A percentile compares a stretch with the other conserved stretches of the same genome.
Conservation (phyloP, 2,329 filamentous ascomycete species). For the Eutypa lata region DNA sequence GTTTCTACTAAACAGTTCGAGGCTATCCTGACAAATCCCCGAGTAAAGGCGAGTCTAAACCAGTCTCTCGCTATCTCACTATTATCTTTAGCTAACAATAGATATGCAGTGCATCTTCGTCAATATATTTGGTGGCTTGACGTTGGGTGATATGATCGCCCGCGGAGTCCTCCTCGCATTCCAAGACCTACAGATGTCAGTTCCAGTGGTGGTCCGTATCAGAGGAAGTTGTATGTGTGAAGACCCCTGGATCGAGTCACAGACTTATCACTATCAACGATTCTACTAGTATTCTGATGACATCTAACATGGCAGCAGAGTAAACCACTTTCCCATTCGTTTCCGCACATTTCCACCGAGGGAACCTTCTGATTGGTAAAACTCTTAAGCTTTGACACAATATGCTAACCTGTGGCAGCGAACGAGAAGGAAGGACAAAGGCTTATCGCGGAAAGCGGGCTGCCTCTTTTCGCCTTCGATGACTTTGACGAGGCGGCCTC, state of each 20-base stretch:
- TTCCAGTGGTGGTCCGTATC: slow-evolving; percentile 75
- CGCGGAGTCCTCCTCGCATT: slow-evolving; percentile 72
- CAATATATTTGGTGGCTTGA: slow-evolving; percentile 58
- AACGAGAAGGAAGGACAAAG: slow-evolving; percentile 68
- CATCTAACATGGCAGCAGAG: not conserved
- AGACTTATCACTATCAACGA: no score
- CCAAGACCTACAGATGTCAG: slow-evolving; percentile 59
- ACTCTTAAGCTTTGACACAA: no score
- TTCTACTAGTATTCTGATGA: no score
- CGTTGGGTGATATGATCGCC: slow-evolving; percentile 78
- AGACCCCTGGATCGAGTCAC: no score
- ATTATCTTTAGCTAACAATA: not conserved
- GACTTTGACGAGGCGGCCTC: slow-evolving; percentile 70
- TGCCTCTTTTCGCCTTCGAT: slow-evolving; percentile 69
- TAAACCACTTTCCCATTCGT: not conserved
- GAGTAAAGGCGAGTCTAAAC: slow-evolving; percentile 66
- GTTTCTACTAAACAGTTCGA: no score
- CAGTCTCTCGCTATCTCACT: not conserved
- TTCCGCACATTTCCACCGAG: no score
- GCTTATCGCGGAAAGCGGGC: slow-evolving; percentile 65
- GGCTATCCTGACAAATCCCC: slow-evolving; percentile 66
- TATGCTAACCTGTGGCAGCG: slow-evolving; percentile 25
- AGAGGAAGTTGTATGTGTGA: slow-evolving; percentile 48
- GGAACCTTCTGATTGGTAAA: no score
- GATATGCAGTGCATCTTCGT: slow-evolving; percentile 42